Conservation (phyloP, 1,139 yeast genomes). For the Kodamaea ohmeri region DNA sequence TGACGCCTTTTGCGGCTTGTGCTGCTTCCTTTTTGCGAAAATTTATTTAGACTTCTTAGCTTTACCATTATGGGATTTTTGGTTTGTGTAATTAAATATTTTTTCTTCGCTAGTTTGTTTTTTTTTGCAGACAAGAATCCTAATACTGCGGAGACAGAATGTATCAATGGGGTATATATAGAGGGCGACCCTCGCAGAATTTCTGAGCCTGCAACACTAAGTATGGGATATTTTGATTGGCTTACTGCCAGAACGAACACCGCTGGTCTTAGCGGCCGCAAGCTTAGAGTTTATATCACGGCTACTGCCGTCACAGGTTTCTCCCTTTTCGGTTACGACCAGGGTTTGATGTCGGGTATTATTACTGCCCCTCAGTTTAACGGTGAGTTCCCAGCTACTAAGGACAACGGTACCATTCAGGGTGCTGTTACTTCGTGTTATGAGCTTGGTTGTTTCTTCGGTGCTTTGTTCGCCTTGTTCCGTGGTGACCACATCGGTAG, state of each 20-base stretch:
- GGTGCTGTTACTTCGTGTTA: constrained; percentile 73
- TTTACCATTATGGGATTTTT: not conserved
- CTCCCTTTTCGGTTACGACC: constrained; percentile 73
- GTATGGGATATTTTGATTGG: constrained; percentile 14
- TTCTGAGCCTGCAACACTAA: not conserved
- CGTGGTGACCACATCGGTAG: constrained; percentile 67
- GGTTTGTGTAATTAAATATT: not conserved
- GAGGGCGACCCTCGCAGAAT: not conserved
- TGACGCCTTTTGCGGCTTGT: not conserved
- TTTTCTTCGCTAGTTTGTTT: not conserved
- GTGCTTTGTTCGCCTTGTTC: constrained; percentile 63
- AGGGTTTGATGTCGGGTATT: constrained; percentile 74
- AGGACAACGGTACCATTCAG: constrained; percentile 38
- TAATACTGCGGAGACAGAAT: not conserved
- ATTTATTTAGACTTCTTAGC: not conserved
- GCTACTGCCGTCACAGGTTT: constrained; percentile 63
- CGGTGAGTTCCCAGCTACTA: constrained; percentile 55
- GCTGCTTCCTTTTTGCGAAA: not conserved
- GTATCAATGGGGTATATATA: not conserved
- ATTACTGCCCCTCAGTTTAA: constrained; percentile 62
- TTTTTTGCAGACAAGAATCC: not conserved
- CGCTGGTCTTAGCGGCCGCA: constrained; percentile 48
- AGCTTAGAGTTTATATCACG: constrained; percentile 47
- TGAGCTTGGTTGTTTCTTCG: constrained; percentile 75
- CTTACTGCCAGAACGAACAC: constrained; percentile 36